Conservation (phyloP, 805 yeast species). For the Yamadazyma philogaea region DNA sequence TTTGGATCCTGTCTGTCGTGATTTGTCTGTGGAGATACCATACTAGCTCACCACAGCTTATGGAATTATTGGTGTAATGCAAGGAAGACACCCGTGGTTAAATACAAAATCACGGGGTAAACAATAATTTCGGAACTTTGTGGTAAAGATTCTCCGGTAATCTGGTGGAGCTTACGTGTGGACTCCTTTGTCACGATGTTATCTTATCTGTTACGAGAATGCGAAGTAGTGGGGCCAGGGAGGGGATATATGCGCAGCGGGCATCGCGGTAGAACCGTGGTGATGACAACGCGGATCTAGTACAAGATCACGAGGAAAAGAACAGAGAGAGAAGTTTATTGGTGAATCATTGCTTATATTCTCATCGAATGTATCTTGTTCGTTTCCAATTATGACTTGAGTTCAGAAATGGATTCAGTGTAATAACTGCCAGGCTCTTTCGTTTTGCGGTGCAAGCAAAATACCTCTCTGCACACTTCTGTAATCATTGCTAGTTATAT, state of each 20-base stretch:
- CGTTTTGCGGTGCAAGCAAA: conserved; percentile 24
- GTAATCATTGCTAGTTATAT: conserved; percentile 44
- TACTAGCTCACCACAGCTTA: background rate
- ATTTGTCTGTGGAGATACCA: conserved; percentile 13
- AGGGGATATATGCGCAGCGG: background rate
- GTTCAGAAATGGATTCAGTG: background rate
- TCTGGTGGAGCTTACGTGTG: background rate
- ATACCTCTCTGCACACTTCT: conserved; percentile 66
- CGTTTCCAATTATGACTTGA: no score
- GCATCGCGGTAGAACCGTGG: background rate
- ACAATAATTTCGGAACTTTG: no score
- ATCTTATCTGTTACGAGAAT: conserved; percentile 7
- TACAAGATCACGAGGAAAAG: background rate
- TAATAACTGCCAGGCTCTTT: conserved; percentile 2
- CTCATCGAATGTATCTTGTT: background rate
- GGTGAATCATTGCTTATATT: no score
- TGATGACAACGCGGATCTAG: background rate
- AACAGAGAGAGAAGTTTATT: no score
- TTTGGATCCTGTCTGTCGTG: background rate
- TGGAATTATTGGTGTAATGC: background rate
- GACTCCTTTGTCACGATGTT: conserved; percentile 6
- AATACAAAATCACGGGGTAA: background rate
- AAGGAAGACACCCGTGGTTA: background rate
- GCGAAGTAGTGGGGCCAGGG: conserved; percentile 1
- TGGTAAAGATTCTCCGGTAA: background rate